Percentiles rank a stretch among this genome's conserved stretches.
phyloP scores from a whole-genome alignment of 2,329 filamentous ascomycete species.

The Fonsecaea multimorphosa region DNA sequence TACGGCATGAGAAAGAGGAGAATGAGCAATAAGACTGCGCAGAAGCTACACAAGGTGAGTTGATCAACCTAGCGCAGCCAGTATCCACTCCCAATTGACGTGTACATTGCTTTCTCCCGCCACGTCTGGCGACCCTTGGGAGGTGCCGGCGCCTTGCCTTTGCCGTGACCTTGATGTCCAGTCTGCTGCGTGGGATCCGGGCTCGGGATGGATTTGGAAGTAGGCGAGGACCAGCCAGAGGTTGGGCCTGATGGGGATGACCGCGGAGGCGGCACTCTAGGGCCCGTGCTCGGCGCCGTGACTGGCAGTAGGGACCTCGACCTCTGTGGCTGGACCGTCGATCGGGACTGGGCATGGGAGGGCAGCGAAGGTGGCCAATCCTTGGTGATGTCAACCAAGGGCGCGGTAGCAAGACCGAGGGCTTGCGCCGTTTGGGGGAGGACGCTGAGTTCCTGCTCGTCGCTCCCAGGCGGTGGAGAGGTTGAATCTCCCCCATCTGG shows the following conservation, averaged over 20 bases:
- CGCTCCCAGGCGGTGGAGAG: not conserved
- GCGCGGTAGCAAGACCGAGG: not conserved
- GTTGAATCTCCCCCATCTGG: not conserved
- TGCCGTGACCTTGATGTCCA: not conserved
- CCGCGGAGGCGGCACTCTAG: slow-evolving; percentile 20
- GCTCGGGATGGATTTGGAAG: not conserved
- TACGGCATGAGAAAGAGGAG: too few relatives aligned
- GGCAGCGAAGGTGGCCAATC: not conserved
- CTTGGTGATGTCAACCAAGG: not conserved
- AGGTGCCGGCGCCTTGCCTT: slow-evolving; percentile 3
- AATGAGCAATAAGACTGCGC: too few relatives aligned
- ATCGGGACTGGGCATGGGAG: not conserved
- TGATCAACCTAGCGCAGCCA: slow-evolving; percentile 39
- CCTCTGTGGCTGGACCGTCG: not conserved
- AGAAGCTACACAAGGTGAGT: too few relatives aligned
- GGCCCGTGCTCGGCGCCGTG: not conserved
- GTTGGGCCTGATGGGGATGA: not conserved
- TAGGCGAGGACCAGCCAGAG: not conserved
- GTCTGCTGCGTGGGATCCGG: not conserved
- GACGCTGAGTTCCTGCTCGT: not conserved
- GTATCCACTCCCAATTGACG: slow-evolving; percentile 41
- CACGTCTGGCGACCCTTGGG: slow-evolving; percentile 18
- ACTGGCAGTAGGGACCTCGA: not conserved
- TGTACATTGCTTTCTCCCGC: slow-evolving; percentile 42
- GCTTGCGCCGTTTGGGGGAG: not conserved